Conservation (phyloP, 805 yeast species). For the Kluyveromyces nonfermentans region DNA sequence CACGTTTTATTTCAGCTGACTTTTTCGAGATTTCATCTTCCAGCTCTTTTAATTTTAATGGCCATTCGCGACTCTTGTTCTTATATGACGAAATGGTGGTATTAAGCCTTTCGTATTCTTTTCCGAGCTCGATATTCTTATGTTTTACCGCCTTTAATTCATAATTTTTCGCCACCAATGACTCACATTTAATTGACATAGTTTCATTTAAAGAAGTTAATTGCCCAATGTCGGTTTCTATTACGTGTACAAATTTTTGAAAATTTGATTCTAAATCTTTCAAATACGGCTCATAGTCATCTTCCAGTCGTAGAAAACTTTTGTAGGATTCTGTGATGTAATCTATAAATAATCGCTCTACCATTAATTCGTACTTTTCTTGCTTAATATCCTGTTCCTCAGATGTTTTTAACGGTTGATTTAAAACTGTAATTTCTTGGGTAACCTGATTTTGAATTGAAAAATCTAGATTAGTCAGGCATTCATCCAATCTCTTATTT, state of each 20-base stretch:
- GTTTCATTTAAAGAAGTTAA: slow-evolving; percentile 34
- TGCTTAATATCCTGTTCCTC: slow-evolving; percentile 27
- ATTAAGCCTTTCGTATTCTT: slow-evolving; percentile 60
- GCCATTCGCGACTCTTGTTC: slow-evolving; percentile 58
- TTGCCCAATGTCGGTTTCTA: slow-evolving; percentile 37
- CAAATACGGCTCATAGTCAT: slow-evolving; percentile 47
- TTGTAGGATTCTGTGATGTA: slow-evolving; percentile 61
- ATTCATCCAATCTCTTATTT: slow-evolving; percentile 35
- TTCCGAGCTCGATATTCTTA: slow-evolving; percentile 54
- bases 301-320: slow-evolving; percentile 54
- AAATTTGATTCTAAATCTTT: slow-evolving; percentile 50
- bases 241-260: slow-evolving; percentile 39
- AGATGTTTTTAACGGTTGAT: slow-evolving; percentile 16
- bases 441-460: slow-evolving; percentile 20
- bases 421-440: slow-evolving; percentile 22
- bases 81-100: slow-evolving; percentile 64
- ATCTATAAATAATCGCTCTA: slow-evolving; percentile 41
- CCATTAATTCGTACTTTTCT: slow-evolving; percentile 29
- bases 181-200: slow-evolving; percentile 33
- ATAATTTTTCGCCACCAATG: slow-evolving; percentile 36
- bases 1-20: slow-evolving; percentile 33
- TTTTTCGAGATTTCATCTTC: slow-evolving; percentile 42
- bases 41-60: slow-evolving; percentile 45
- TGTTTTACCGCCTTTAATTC: slow-evolving; percentile 43
- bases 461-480: slow-evolving; percentile 16